Base-by-base conservation (phyloP, 164 flowering plant genomes). In the Malania oleifera region DNA sequence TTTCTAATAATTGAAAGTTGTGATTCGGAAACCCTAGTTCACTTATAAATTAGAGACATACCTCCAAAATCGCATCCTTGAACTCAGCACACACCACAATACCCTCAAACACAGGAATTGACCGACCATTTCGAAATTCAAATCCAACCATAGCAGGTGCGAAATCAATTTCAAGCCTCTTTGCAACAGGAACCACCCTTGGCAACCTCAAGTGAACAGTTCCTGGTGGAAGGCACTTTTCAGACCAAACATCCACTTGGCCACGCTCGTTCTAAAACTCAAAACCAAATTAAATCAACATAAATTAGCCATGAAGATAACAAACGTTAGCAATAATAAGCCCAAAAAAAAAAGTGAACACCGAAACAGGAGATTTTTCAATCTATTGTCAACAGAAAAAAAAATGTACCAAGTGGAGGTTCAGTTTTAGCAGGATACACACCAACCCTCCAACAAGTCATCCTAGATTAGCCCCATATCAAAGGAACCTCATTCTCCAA, bases 91-190 rank as follows among this genome's bases (percentile, higher is more conserved):
- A 93, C 15, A 88, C 89, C 55, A 93, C 99, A 56, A 93, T 77
- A 48, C 97, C 99, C 51, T 90, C 95, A 70, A 62, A 86, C 37
- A 81, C 68, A 19, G 99, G 97, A 67, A 70, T 2, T 23, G 92
- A 77, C 2, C 80, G 81, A 20, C 97, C 97, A 67, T 87, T 86
- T 62, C 83, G 85, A 67, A 84, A 90, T 50, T 93, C 99, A 72
- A 93, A 93, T 35, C 99, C 99, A 75, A 93, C 97, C 97, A 93
- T 87, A 24, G 99, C 99, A 54, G 92, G 92, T 46, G 99, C 97
- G 77, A 71, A 93, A 75, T 93, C 84, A 58, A 93, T 73, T 65
- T 64, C 89, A 45, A 93, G 82, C 72, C 84, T 84, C 77, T 86
- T 86, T 26, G 83, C 97, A 56, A 93, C 77, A 51, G 74, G 53